A percentile compares a stretch with the other conserved stretches of the same genome.
Conservation (phyloP, 495 filamentous ascomycete genomes). For the Filosporella fistucella region DNA sequence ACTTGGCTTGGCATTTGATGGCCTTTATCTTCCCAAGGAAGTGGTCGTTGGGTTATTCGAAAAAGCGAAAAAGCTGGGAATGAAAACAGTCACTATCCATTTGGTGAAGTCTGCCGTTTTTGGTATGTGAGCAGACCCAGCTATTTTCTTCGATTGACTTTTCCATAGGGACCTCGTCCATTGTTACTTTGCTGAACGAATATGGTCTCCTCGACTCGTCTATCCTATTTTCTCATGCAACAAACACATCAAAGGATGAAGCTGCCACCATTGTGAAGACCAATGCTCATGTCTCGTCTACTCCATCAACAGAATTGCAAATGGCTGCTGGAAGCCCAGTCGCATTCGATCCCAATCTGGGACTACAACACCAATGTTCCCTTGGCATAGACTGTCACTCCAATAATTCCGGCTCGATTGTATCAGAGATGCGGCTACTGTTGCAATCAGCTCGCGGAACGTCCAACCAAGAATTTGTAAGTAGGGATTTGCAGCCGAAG, state of each 20-base stretch:
- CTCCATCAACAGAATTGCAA: constrained; percentile 39
- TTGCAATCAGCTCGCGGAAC: constrained; percentile 35
- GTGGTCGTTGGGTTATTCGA: constrained; percentile 28
- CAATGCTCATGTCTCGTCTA: constrained; percentile 29
- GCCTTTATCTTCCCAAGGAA: constrained; percentile 30
- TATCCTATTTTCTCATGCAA: constrained; percentile 36
- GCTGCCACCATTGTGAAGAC: constrained; percentile 22
- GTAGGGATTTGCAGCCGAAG: constrained; percentile 24
- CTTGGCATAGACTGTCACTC: constrained; percentile 48
- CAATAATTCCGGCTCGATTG: constrained; percentile 33
- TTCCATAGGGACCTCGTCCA: constrained; percentile 6
- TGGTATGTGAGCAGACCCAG: constrained; percentile 7
- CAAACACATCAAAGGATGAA: constrained; percentile 23
- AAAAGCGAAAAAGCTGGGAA: constrained; percentile 23
- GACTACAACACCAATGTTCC: constrained; percentile 26
- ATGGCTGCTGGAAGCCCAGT: constrained; percentile 24
- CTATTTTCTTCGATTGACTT: not conserved
- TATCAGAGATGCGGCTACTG: constrained; percentile 39
- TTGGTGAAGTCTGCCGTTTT: constrained; percentile 21
- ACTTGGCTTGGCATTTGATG: constrained; percentile 39
- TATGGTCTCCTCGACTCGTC: constrained; percentile 31
- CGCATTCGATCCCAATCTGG: constrained; percentile 11
- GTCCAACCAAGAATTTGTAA: constrained; percentile 26
- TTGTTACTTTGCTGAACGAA: constrained; percentile 26
- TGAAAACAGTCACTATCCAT: constrained; percentile 35